Conservation (phyloP, 768 basidiomycete species). For the Mycena kentingensis region DNA sequence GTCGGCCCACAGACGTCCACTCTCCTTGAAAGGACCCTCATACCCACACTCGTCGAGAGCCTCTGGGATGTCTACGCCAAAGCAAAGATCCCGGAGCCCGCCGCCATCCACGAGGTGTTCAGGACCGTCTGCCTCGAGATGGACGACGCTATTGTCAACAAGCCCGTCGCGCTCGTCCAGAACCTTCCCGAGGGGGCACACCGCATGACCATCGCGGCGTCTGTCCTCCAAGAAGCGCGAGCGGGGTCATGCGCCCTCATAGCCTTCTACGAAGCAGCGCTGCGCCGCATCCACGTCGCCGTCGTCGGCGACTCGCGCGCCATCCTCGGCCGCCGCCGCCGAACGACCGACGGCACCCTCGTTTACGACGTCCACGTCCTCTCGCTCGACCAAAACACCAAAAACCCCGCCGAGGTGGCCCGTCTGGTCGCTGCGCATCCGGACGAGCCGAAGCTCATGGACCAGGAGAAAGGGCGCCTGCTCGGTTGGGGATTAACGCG, state of each 20-base stretch:
- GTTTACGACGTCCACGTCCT: constrained; percentile 44
- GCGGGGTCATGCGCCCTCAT: constrained; percentile 48
- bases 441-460: constrained; percentile 34
- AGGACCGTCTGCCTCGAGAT: constrained; percentile 39
- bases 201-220: constrained; percentile 29
- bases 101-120: constrained; percentile 38
- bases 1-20: constrained; percentile 13
- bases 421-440: constrained; percentile 43
- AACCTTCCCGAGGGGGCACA: constrained; percentile 9
- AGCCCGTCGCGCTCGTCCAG: constrained; percentile 31
- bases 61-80: constrained; percentile 12
- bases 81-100: constrained; percentile 21
- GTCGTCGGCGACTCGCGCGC: constrained; percentile 52
- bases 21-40: constrained; percentile 9
- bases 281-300: constrained; percentile 42
- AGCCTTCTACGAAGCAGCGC: constrained; percentile 44
- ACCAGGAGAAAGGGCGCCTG: constrained; percentile 35
- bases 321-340: constrained; percentile 44
- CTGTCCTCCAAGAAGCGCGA: constrained; percentile 35
- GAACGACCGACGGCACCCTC: constrained; percentile 23
- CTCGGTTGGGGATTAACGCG: constrained; percentile 44
- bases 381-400: constrained; percentile 42
- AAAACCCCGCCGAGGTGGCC: constrained; percentile 40
- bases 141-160: constrained; percentile 45
- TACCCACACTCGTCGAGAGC: neutral